Percentiles rank a stretch among this genome's conserved stretches.
phyloP scores from a whole-genome alignment of 352 stramenopile species.

The Pythium phragmiticola region DNA sequence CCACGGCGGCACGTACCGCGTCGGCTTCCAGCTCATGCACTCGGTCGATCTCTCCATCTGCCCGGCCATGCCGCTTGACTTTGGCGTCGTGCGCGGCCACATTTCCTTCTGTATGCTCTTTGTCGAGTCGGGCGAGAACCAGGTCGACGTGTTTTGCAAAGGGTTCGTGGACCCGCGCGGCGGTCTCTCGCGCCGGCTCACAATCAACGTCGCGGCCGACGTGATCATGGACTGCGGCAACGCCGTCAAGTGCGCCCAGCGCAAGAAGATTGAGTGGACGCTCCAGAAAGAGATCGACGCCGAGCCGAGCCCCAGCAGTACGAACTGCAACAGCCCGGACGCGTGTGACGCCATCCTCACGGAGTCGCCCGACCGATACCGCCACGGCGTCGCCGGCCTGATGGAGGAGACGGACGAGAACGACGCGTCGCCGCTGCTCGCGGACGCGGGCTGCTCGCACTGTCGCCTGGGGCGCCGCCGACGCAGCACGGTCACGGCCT shows the following conservation, averaged over 20 bases:
- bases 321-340: too few relatives aligned
- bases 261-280: constrained; percentile 34
- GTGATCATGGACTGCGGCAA: constrained; percentile 29
- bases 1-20: not conserved
- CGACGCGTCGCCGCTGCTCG: constrained; percentile 4
- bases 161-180: constrained; percentile 38
- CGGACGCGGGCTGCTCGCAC: constrained; percentile 1
- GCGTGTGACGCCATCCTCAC: constrained; percentile 12
- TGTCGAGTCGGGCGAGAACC: constrained; percentile 17
- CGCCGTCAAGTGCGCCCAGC: constrained; percentile 17
- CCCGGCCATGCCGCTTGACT: constrained; percentile 16
- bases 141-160: constrained; percentile 38
- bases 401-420: not conserved
- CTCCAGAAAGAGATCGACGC: constrained; percentile 5
- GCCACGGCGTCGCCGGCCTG: not conserved
- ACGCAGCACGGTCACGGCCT: constrained; percentile 3
- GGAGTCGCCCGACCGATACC: not conserved
- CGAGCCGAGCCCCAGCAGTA: not conserved
- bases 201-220: constrained; percentile 21
- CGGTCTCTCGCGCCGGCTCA: constrained; percentile 25
- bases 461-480: constrained; percentile 5
- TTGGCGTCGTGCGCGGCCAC: constrained; percentile 32
- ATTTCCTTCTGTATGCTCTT: constrained; percentile 41
- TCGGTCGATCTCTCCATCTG: constrained; percentile 33
- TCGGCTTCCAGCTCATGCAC: constrained; percentile 37